Percentiles rank a stretch among this genome's conserved stretches.
Evolutionary conservation across 805 yeast genomes (phyloP).

Genomic region (Wickerhamomyces xylosicus): DNA sequence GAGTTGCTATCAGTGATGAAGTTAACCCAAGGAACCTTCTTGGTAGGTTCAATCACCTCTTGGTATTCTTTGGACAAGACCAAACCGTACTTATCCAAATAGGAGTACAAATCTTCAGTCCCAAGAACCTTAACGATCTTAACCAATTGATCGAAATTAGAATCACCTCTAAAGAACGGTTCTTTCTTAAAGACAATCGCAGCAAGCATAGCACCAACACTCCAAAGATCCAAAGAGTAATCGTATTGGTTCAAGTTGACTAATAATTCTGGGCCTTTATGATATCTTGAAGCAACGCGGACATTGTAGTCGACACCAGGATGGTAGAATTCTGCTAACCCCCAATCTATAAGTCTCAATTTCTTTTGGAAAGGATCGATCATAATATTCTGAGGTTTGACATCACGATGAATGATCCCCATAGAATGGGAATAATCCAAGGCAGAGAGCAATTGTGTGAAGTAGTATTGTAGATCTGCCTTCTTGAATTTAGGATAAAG

Average conservation of each 20-base stretch:
- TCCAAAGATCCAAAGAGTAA: slow-evolving; percentile 89
- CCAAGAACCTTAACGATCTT: slow-evolving; percentile 86
- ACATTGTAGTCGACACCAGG: slow-evolving; percentile 85
- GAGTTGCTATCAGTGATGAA: slow-evolving; percentile 65
- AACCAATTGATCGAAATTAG: slow-evolving; percentile 84
- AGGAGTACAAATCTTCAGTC: slow-evolving; percentile 64
- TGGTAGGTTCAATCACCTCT: slow-evolving; percentile 58
- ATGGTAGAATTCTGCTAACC: slow-evolving; percentile 89
- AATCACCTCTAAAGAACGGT: slow-evolving; percentile 86
- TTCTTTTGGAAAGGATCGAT: slow-evolving; percentile 69
- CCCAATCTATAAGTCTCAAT: slow-evolving; percentile 88
- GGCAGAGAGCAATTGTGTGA: slow-evolving; percentile 72
- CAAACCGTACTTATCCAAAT: slow-evolving; percentile 62
- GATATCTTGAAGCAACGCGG: slow-evolving; percentile 86
- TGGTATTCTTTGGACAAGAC: slow-evolving; percentile 67
- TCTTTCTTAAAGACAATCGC: slow-evolving; percentile 85
- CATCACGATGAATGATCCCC: slow-evolving; percentile 96
- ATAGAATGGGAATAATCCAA: slow-evolving; percentile 84
- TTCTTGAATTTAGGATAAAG: slow-evolving; percentile 73
- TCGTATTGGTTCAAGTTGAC: slow-evolving; percentile 84
- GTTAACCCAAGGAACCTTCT: slow-evolving; percentile 78
- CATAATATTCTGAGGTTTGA: slow-evolving; percentile 93
- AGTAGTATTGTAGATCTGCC: slow-evolving; percentile 71
- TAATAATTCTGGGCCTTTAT: slow-evolving; percentile 86
- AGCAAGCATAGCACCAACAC: slow-evolving; percentile 88